These are phyloP conservation scores for Ceratobasidium sp. DNA, from an alignment of 1,284 basidiomycete species.

Conservation along the genomic window DNA sequence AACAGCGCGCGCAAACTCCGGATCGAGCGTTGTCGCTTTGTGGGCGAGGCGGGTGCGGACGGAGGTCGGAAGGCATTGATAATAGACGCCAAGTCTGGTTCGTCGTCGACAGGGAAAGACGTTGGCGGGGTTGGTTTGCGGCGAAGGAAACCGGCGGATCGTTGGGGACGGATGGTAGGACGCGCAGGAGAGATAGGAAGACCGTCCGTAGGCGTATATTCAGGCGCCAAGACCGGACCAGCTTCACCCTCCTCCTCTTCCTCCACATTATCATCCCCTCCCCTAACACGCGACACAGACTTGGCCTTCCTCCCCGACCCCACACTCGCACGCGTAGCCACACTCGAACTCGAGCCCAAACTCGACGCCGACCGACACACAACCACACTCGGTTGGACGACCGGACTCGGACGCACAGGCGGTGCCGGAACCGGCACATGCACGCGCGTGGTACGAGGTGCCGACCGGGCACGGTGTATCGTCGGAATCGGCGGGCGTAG, in stretches of 20 bases:
- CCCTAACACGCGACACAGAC: too few species aligned
- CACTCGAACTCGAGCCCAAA: not conserved
- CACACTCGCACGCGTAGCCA: not conserved
- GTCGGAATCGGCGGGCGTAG: not conserved
- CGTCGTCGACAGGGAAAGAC: not conserved
- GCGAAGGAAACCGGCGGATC: constrained; percentile 8
- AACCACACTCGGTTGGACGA: constrained; percentile 19
- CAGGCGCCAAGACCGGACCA: constrained; percentile 8
- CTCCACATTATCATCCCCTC: too few species aligned
- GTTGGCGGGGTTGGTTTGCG: not conserved
- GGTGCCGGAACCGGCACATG: constrained; percentile 25
- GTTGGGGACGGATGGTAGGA: not conserved
- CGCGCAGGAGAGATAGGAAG: constrained; percentile 21
- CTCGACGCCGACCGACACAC: constrained; percentile 30
- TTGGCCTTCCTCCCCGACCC: too few species aligned
- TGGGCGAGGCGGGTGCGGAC: not conserved
- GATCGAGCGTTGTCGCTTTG: constrained; percentile 11
- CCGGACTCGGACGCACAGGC: constrained; percentile 24
- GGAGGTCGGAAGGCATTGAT: constrained; percentile 8
- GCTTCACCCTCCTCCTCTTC: not conserved
- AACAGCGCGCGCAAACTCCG: constrained; percentile 27
- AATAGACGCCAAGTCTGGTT: constrained; percentile 29
- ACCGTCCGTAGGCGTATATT: constrained; percentile 1
- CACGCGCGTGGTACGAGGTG: constrained; percentile 9
- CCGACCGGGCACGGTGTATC: constrained; percentile 21